Conservation (phyloP, 768 basidiomycete species). For the Scleroderma bovista region DNA sequence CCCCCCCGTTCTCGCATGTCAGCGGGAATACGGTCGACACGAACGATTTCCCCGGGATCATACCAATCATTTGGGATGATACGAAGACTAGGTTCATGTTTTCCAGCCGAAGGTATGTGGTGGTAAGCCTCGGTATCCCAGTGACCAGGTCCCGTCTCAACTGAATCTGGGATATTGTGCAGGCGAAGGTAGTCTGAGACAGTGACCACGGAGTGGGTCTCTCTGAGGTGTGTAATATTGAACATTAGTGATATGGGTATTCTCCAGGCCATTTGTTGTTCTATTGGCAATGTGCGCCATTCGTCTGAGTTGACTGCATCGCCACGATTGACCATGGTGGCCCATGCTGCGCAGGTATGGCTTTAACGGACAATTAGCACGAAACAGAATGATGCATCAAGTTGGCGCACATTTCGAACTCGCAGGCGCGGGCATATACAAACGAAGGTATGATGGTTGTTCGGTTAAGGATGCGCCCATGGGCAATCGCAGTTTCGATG, state of each 20-base stretch:
- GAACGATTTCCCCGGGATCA: constrained; percentile 23
- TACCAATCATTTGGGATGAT: constrained; percentile 30
- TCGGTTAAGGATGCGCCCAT: constrained; percentile 38
- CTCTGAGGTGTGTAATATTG: constrained; percentile 35
- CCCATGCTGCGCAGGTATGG: constrained; percentile 34
- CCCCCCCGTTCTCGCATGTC: constrained; percentile 16
- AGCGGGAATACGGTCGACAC: constrained; percentile 28
- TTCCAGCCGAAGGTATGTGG: constrained; percentile 11
- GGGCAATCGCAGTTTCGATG: constrained; percentile 39
- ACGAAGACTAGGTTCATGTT: constrained; percentile 19
- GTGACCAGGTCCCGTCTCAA: constrained; percentile 33
- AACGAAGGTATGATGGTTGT: constrained; percentile 42
- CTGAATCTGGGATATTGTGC: constrained; percentile 27
- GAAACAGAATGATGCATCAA: not conserved
- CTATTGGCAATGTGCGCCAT: constrained; percentile 35
- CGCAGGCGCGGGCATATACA: constrained; percentile 43
- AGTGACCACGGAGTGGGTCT: constrained; percentile 33
- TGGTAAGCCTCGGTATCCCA: constrained; percentile 36
- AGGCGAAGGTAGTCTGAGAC: constrained; percentile 39
- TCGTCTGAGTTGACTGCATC: constrained; percentile 35
- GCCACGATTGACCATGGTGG: constrained; percentile 41
- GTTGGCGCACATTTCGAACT: constrained; percentile 26
- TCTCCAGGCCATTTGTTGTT: constrained; percentile 32
- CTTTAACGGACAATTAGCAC: constrained; percentile 10
- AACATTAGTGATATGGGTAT: constrained; percentile 37